Evolutionary conservation across 2,329 filamentous ascomycete genomes (phyloP), one percentile per base, ranked within the genome.

Genomic region (Fusarium floridanum): DNA sequence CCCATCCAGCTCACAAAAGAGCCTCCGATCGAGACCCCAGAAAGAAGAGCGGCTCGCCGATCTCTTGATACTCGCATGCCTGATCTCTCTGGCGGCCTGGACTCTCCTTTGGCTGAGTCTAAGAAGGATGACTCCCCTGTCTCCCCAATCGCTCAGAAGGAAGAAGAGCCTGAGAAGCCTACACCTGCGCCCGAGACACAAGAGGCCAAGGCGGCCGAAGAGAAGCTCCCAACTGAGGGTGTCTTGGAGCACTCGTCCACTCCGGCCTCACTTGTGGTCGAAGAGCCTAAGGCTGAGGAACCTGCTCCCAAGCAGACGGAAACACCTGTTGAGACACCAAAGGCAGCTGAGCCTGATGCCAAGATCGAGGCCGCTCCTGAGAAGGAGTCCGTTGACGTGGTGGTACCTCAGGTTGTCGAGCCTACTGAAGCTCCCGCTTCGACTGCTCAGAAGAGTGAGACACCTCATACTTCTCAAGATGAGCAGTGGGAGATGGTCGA

Each of bases 1-100:
- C 71, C 69, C 11, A 68, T 77, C 11, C 71, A 79, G 36, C 74
- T 78, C 60, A 68, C 55, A 60, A 79, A 73, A 50, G 71, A 76
- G 12, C 68, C 64, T 37, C 60, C 68, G 17, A n/a, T 16, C 20
- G 70, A 76, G 2, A 64, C 55, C 9, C 61, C 45, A 1, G 67
- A 71, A 17, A 69, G 68, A 43, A 74, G 41, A 56, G 61, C 50
- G 16, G 61, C 67, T 16, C 60, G 20, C 17, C 71, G 64, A 57
- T 73, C 70, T 45, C 61, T 74, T 34, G 71, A 79, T 48, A 77
- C 76, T 11, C 68, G 59, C 20, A 76, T 74, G 70, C 68, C 73
- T 3, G 65, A 73, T n/a, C 68, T 79, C 2, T 76, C 73, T 50
- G 67, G 68, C 41, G 68, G 73, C 10, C 3, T 27, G 8, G 66